Evolutionary conservation across 164 flowering plant species (phyloP), one percentile per base, ranked within the genome.

Genomic region (Protea cynaroides): DNA sequence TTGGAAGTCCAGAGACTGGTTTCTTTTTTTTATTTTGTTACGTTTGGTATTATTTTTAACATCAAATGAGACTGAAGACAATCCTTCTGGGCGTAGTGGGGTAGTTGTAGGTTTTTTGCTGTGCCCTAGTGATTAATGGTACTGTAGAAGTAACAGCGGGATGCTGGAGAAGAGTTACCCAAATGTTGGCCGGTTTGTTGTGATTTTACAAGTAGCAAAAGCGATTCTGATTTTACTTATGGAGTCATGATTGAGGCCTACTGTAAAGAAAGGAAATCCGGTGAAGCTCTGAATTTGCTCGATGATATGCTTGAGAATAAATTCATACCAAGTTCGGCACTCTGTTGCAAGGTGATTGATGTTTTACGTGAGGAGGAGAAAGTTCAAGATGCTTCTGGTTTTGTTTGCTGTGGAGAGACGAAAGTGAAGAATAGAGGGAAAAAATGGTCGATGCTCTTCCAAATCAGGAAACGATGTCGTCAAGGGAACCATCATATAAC

Each of bases 11-110:
- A n/a, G n/a, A n/a, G n/a, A n/a, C n/a, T n/a, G n/a, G n/a, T n/a
- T n/a, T n/a, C n/a, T n/a, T n/a, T n/a, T n/a, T n/a, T n/a, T n/a
- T n/a, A n/a, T n/a, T n/a, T n/a, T n/a, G n/a, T n/a, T n/a, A n/a
- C n/a, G n/a, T n/a, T 94, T 34, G 78, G 82, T 69, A 93, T 90
- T 40, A 84, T 93, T 49, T 52, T 93, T 62, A 58, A 87, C 38
- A 90, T 96, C 96, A 0, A 97, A 93, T 81, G 87, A 85, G 6
- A 89, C 87, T 91, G 0, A 88, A 86, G 62, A 87, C 98, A 0
- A 67, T 89, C 53, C 69, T 89, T 71, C 85, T 92, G 76, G 81
- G 84, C 78, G 97, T n/a, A n/a, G n/a, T n/a, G n/a, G n/a, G n/a
- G n/a, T n/a, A n/a, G n/a, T n/a, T n/a, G n/a, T n/a, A n/a, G n/a